Conservation (phyloP, 805 yeast genomes). For the Candida quercuum region DNA sequence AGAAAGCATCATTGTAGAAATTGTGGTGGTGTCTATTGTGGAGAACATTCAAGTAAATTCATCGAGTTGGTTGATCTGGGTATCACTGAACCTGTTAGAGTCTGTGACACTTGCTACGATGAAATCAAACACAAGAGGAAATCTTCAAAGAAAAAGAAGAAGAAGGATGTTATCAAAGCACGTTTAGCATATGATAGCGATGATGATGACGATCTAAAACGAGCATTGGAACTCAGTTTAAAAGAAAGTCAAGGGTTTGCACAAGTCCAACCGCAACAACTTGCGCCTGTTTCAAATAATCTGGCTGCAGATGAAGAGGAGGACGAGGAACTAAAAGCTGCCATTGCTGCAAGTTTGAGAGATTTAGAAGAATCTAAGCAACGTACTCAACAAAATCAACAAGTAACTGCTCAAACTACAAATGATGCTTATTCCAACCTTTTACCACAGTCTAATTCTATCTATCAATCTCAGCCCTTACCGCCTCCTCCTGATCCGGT, state of each 20-base stretch:
- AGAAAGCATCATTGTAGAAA: slow-evolving; percentile 96
- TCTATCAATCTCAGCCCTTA: slow-evolving; percentile 12
- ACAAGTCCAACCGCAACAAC: slow-evolving; percentile 20
- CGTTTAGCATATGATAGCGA: slow-evolving; percentile 31
- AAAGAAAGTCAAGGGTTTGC: slow-evolving; percentile 39
- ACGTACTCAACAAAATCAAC: slow-evolving; percentile 17
- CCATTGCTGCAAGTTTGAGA: slow-evolving; percentile 84
- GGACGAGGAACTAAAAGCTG: slow-evolving; percentile 88
- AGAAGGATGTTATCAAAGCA: slow-evolving; percentile 22
- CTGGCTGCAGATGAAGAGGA: slow-evolving; percentile 44
- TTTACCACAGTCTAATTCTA: slow-evolving; percentile 10
- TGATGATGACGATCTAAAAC: slow-evolving; percentile 72
- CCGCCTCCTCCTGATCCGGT: slow-evolving; percentile 13
- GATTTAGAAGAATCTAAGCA: slow-evolving; percentile 47
- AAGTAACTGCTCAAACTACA: slow-evolving; percentile 1
- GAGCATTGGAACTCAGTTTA: slow-evolving; percentile 76
- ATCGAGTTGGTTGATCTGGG: slow-evolving; percentile 79
- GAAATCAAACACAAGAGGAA: slow-evolving; percentile 43
- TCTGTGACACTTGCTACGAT: slow-evolving; percentile 84
- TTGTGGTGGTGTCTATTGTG: slow-evolving; percentile 93
- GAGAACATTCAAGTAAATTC: slow-evolving; percentile 71
- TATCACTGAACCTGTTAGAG: slow-evolving; percentile 83
- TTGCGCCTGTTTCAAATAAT: slow-evolving; percentile 1
- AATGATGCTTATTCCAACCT: slow-evolving; percentile 12
- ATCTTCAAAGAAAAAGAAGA: slow-evolving; percentile 20